Evolutionary conservation across 1,284 basidiomycete species (phyloP), one percentile per base, ranked within the genome.

Genomic region (Austroboletus olivaceoglutinosus): DNA sequence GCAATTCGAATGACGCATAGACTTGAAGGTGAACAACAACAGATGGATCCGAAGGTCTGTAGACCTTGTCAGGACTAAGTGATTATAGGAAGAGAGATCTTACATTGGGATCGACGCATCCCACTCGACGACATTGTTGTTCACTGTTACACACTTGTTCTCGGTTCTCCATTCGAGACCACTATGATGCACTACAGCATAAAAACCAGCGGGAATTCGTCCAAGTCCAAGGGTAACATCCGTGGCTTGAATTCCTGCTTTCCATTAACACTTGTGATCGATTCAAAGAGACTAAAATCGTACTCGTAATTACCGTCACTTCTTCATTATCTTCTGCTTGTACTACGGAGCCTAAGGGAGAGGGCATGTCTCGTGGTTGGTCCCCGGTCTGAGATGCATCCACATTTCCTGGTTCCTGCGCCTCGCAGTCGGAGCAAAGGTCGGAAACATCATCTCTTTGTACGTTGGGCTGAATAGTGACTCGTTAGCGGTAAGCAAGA

Each of bases 1-100:
- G 45, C 11, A 48, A 42, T 36, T 60, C 51, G 15, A 56, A 58
- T 3, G 58, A 53, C 29, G 58, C 56, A 30, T 47, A 43, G 1
- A 58, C 16, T 4, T 5, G 16, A 21, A 58, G 3, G 27, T 13
- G 18, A 23, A 58, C 18, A 7, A 11, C 30, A 1, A 16, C 15
- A n/a, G 46, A 54, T 5, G 15, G n/a, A 38, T 58, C 47, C 9
- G 55, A 29, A 2, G 56, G 54, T 3, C 56, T 58, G 23, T 13
- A 16, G 37, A 2, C n/a, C 2, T 8, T 25, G 21, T 53, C 5
- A 52, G 34, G 5, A 18, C 34, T 16, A 18, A 25, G 10, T 1
- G 13, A 6, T 2, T 5, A 10, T 12, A 1, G 4, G 13, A 19
- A 21, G 16, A 5, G 18, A 4, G 4, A 2, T 22, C 45, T 45